Conservation (phyloP, 306 rosid species). For the Castanea mollissima region DNA sequence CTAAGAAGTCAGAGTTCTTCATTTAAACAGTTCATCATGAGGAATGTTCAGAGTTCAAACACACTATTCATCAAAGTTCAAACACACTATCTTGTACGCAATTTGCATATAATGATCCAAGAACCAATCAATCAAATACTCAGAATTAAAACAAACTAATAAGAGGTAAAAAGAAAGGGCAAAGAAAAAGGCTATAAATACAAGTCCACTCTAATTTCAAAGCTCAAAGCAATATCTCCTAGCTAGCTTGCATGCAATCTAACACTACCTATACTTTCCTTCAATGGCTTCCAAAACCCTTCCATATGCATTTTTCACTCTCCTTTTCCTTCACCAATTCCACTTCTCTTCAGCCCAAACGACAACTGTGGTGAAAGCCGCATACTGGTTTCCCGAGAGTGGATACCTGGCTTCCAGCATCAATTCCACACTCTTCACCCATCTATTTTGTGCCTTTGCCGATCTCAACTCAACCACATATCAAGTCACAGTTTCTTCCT, state of each 20-base stretch:
- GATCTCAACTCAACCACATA: slow-evolving; percentile 25
- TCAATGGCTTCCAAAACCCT: slow-evolving; percentile 35
- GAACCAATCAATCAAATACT: too few relatives aligned
- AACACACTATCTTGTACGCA: too few relatives aligned
- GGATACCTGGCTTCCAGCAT: slow-evolving; percentile 39
- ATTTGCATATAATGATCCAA: too few relatives aligned
- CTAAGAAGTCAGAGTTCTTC: too few relatives aligned
- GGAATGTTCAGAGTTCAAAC: too few relatives aligned
- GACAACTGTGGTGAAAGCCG: slow-evolving; percentile 10
- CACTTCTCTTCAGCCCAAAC: slow-evolving; percentile 22
- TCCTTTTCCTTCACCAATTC: slow-evolving; percentile 27
- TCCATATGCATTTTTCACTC: slow-evolving; percentile 4
- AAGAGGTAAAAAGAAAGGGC: too few relatives aligned
- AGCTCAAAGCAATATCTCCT: neutral
- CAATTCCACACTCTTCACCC: slow-evolving; percentile 56
- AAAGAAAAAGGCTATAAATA: neutral
- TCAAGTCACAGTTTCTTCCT: slow-evolving; percentile 31
- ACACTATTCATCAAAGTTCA: too few relatives aligned
- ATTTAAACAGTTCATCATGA: too few relatives aligned
- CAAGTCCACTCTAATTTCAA: neutral
- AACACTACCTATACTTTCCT: neutral
- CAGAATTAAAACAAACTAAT: too few relatives aligned
- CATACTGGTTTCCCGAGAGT: slow-evolving; percentile 42
- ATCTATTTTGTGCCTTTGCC: slow-evolving; percentile 61
- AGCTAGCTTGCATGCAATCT: too few relatives aligned